Conservation (phyloP, 805 yeast species). For the Metahyphopichia silvanorum region DNA sequence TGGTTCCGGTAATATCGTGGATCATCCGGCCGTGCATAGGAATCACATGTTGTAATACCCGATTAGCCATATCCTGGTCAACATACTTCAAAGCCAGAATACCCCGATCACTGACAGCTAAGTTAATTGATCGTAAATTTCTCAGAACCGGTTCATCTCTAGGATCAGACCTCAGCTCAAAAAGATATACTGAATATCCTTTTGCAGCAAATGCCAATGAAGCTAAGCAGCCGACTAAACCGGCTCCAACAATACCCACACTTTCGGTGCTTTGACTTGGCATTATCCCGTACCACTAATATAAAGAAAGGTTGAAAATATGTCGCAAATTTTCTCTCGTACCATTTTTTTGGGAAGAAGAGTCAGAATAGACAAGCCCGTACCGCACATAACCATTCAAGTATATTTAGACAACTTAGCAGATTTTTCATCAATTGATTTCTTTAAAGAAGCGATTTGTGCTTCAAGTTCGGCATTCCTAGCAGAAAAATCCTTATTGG, state of each 20-base stretch:
- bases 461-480: constrained; percentile 30
- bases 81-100: constrained; percentile 64
- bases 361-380: too few species aligned
- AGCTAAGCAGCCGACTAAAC: constrained; percentile 82
- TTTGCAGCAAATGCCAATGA: constrained; percentile 74
- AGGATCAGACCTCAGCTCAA: constrained; percentile 72
- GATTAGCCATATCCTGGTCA: constrained; percentile 53
- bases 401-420: constrained; percentile 17
- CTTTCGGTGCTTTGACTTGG: too few species aligned
- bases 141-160: constrained; percentile 32
- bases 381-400: too few species aligned
- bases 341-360: too few species aligned
- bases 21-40: constrained; percentile 93
- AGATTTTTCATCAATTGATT: constrained; percentile 21
- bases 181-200: constrained; percentile 70
- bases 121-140: constrained; percentile 68
- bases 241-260: constrained; percentile 78
- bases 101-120: constrained; percentile 87
- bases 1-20: constrained; percentile 59
- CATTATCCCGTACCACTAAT: too few species aligned
- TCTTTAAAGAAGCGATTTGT: constrained; percentile 26
- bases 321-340: too few species aligned
- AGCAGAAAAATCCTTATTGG: constrained; percentile 36
- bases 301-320: too few species aligned
- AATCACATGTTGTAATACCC: constrained; percentile 58